Conservation (phyloP, 148 eudicot species). For the Heliosperma pusillum region DNA sequence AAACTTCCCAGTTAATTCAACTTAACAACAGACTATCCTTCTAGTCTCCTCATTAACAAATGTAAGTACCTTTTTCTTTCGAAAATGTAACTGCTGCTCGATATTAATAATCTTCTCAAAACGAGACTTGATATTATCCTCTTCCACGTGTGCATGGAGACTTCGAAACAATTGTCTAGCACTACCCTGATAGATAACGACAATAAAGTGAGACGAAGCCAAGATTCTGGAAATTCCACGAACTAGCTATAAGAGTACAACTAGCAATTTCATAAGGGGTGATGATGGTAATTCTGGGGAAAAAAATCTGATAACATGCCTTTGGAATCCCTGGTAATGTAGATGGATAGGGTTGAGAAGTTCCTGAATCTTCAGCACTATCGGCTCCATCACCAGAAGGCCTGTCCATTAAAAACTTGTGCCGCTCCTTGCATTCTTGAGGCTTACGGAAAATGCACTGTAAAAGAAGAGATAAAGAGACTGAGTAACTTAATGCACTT, state of each 20-base stretch:
- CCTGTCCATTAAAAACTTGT: slow-evolving; percentile 63
- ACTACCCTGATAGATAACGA: slow-evolving; percentile 59
- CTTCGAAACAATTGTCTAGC: slow-evolving; percentile 90
- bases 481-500: slow-evolving; percentile 2
- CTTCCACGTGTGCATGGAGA: slow-evolving; percentile 88
- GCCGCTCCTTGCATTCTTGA: slow-evolving; percentile 87
- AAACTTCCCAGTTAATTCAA: background rate
- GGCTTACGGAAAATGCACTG: slow-evolving; percentile 83
- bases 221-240: slow-evolving; percentile 6
- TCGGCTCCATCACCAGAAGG: slow-evolving; percentile 89
- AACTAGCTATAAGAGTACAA: background rate
- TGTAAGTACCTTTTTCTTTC: slow-evolving; percentile 53
- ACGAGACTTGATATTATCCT: slow-evolving; percentile 76
- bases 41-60: background rate
- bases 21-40: background rate
- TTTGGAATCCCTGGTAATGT: slow-evolving; percentile 96
- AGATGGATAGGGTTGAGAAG: slow-evolving; percentile 86
- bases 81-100: slow-evolving; percentile 48
- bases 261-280: background rate
- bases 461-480: slow-evolving; percentile 7
- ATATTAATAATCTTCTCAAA: slow-evolving; percentile 73
- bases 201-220: slow-evolving; percentile 7
- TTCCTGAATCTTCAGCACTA: slow-evolving; percentile 92
- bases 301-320: slow-evolving; percentile 32
- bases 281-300: background rate